Conservation (phyloP, 2,329 filamentous ascomycete species). For the Ceratocystis colombiana region DNA sequence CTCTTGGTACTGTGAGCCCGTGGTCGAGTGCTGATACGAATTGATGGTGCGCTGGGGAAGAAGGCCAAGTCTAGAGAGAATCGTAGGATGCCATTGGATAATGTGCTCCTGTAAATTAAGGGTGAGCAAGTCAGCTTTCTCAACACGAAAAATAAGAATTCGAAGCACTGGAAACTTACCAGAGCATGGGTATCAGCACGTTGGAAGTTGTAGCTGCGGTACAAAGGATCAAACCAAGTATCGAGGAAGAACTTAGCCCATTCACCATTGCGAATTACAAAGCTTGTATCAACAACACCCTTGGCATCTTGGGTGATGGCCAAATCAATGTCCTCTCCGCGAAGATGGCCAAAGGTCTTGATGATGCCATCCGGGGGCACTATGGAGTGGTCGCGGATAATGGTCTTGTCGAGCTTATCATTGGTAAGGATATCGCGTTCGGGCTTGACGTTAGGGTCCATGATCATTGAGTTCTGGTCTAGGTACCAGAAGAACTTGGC, state of each 20-base stretch:
- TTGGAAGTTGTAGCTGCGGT: conserved; percentile 89
- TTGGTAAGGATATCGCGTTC: conserved; percentile 61
- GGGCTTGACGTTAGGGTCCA: conserved; percentile 64
- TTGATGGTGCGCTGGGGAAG: conserved; percentile 81
- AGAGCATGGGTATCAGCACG: conserved; percentile 87
- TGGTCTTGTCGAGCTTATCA: conserved; percentile 58
- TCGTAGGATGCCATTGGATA: conserved; percentile 92
- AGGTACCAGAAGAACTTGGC: conserved; percentile 79
- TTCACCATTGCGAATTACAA: conserved; percentile 70
- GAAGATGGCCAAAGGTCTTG: conserved; percentile 79
- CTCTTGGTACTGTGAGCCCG: conserved; percentile 60
- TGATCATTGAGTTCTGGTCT: conserved; percentile 75
- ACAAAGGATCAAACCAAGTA: conserved; percentile 91
- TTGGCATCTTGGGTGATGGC: conserved; percentile 76
- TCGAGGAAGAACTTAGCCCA: conserved; percentile 92
- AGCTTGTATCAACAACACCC: conserved; percentile 65
- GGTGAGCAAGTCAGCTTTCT: neutral
- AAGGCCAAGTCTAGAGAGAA: conserved; percentile 78
- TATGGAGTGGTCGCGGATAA: conserved; percentile 76
- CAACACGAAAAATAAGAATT: neutral
- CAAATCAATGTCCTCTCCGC: conserved; percentile 66
- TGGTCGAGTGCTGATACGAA: conserved; percentile 52
- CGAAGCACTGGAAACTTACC: conserved; percentile 42
- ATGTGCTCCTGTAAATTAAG: conserved; percentile 59
- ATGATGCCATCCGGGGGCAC: conserved; percentile 96